Percentiles rank a stretch among this genome's conserved stretches.
These are phyloP conservation scores for Plasmodium coatneyi DNA, from an alignment of 169 alveolate species.

Conservation along the genomic window DNA sequence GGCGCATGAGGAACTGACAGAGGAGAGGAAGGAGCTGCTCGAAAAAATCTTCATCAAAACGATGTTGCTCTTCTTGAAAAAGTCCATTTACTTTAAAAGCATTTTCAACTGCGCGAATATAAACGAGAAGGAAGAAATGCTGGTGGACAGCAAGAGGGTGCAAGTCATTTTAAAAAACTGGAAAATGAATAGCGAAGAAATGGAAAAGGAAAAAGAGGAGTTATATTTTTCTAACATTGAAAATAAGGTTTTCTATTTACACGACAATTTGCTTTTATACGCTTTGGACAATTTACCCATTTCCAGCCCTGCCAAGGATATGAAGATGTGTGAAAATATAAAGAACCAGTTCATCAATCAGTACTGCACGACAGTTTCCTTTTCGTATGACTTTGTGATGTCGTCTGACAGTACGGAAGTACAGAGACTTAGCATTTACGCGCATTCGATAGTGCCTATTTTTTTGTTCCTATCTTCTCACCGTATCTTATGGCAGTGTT, in stretches of 20 bases:
- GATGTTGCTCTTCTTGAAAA: constrained; percentile 55
- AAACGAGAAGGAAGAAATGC: constrained; percentile 67
- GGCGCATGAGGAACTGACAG: background rate
- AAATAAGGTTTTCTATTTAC: constrained; percentile 67
- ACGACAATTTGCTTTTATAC: constrained; percentile 73
- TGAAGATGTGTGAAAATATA: constrained; percentile 66
- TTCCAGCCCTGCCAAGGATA: constrained; percentile 55
- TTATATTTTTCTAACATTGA: constrained; percentile 31
- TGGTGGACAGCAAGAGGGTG: constrained; percentile 60
- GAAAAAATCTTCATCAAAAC: constrained; percentile 44
- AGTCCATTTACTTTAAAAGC: constrained; percentile 73
- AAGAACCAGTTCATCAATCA: constrained; percentile 46
- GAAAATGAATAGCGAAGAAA: constrained; percentile 36
- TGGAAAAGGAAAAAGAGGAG: constrained; percentile 17
- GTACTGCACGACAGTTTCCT: constrained; percentile 2
- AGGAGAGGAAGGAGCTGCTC: constrained; percentile 44
- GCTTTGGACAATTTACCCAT: constrained; percentile 29
- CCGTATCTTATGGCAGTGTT: constrained; percentile 50
- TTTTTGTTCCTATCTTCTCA: constrained; percentile 72
- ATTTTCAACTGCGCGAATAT: constrained; percentile 71
- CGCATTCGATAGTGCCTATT: constrained; percentile 49
- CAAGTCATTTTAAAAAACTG: constrained; percentile 53
- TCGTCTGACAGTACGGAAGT: constrained; percentile 27
- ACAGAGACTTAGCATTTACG: constrained; percentile 56
- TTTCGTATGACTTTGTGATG: constrained; percentile 20